Base-by-base conservation (phyloP, 2,329 filamentous ascomycete genomes). In the Fusarium sp. region DNA sequence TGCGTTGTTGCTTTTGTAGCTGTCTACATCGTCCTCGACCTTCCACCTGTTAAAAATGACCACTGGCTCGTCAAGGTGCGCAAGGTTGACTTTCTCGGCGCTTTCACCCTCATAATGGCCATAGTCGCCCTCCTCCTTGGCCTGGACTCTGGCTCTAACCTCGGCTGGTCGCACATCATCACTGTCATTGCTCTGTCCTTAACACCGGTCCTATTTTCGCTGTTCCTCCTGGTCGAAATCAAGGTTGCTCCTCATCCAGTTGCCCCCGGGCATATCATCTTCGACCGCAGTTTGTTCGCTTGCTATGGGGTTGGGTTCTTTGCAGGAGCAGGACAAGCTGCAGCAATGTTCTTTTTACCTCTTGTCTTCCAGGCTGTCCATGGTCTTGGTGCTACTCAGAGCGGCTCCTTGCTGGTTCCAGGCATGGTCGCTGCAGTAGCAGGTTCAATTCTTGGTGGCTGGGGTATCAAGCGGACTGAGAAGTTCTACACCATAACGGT, bases 301-400 rank as follows among this genome's bases (percentile, higher is more conserved):
- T 88, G 86, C 75, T 94, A 91, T 71, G 77, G 88, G 2, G 87
- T 87, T 75, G 93, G 93, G 76, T 92, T 93, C 79, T 93, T 92
- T 76, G 83, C 85, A 50, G 85, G 91, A 52, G 87, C 83, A 2
- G 88, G 85, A 15, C 79, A 83, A 62, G 79, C 82, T 73, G 84
- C 86, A 0, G 79, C 84, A 2, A 67, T 91, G 6, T 95, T 93
- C 80, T 92, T 92, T 78, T 80, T 92, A n/a, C 91, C 92, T 2
- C 81, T 95, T 4, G 93, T 91, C 78, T 92, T 91, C 78, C 92
- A 95, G 77, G 91, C 90, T 7, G 89, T 90, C 1, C 82, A 90
- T 48, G 87, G 87, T 7, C 79, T 88, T 23, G 85, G 84, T 6
- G 89, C 92, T 2, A 88, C 89, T 0, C 76, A 82, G 53, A 87